These are phyloP conservation scores for Penicillium taxi DNA, from an alignment of 495 filamentous ascomycete species.

Conservation along the genomic window DNA sequence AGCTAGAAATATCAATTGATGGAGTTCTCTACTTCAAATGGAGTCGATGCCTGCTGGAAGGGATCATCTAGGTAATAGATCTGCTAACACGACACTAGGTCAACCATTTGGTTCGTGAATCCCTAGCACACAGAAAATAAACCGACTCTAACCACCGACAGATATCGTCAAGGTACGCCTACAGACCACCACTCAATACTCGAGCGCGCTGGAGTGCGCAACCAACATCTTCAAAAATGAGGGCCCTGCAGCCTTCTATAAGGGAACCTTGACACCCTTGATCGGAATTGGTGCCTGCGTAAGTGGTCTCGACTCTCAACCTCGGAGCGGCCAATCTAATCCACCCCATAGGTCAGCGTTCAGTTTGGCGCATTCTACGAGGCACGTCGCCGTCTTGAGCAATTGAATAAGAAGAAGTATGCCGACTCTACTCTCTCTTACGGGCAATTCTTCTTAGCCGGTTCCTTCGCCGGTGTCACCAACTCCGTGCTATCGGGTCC, in stretches of 20 bases:
- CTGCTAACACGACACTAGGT: slow-evolving; percentile 48
- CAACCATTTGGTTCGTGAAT: slow-evolving; percentile 72
- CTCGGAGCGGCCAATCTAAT: slow-evolving; percentile 5
- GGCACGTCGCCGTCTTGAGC: slow-evolving; percentile 77
- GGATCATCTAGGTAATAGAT: not conserved
- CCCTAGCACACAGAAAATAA: slow-evolving; percentile 1
- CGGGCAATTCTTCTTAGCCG: slow-evolving; percentile 79
- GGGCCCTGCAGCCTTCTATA: slow-evolving; percentile 91
- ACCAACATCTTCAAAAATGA: slow-evolving; percentile 79
- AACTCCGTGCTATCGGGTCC: slow-evolving; percentile 84
- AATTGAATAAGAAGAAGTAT: slow-evolving; percentile 52
- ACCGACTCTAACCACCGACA: slow-evolving; percentile 22
- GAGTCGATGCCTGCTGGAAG: not conserved
- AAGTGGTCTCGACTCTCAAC: slow-evolving; percentile 21
- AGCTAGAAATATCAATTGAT: slow-evolving; percentile 1
- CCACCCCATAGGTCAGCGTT: slow-evolving; percentile 59
- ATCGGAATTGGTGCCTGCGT: slow-evolving; percentile 95
- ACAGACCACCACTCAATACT: slow-evolving; percentile 78
- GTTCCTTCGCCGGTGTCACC: slow-evolving; percentile 85
- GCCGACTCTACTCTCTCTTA: slow-evolving; percentile 55
- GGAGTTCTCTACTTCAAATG: not conserved
- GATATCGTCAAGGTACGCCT: slow-evolving; percentile 98
- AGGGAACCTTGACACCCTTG: slow-evolving; percentile 92
- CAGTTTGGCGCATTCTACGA: slow-evolving; percentile 98
- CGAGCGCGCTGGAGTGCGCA: slow-evolving; percentile 70